A percentile compares a stretch with the other conserved stretches of the same genome.
These are phyloP conservation scores for Teratosphaeria nubilosa DNA, from an alignment of 2,329 filamentous ascomycete species.

Conservation along the genomic window DNA sequence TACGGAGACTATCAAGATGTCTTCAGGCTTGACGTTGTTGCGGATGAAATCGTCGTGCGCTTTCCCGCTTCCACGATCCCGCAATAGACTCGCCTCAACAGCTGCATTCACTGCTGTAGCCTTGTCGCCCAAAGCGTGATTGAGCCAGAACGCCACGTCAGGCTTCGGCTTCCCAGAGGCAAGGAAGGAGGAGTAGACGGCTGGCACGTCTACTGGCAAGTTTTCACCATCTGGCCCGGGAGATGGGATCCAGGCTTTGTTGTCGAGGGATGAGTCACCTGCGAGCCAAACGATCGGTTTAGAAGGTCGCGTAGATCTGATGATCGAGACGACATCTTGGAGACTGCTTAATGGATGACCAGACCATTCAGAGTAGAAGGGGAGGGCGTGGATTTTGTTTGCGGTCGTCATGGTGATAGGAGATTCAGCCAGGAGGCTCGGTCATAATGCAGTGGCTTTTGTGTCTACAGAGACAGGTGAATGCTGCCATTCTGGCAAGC, in stretches of 20 bases:
- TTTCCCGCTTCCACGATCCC: neutral
- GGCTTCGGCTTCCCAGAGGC: constrained; percentile 1
- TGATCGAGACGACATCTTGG: neutral
- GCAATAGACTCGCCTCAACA: constrained; percentile 6
- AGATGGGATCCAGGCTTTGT: constrained; percentile 6
- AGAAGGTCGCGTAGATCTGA: neutral
- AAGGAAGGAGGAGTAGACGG: constrained; percentile 2
- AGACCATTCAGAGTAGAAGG: constrained; percentile 6
- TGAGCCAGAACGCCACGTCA: constrained; percentile 6
- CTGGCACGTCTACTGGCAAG: constrained; percentile 1
- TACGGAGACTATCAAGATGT: constrained; percentile 5
- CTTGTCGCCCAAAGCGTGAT: constrained; percentile 1
- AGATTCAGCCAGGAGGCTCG: neutral
- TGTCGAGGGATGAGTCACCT: constrained; percentile 6
- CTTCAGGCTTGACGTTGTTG: constrained; percentile 2
- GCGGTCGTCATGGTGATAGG: neutral
- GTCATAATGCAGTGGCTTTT: neutral
- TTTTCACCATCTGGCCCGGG: constrained; percentile 4
- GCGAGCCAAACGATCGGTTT: constrained; percentile 3
- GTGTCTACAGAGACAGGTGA: neutral
- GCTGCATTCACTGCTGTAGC: constrained; percentile 4
- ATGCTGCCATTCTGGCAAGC: neutral
- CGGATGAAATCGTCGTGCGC: constrained; percentile 6
- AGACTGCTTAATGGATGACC: constrained; percentile 4
- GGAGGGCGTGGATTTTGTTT: constrained; percentile 1